Evolutionary conservation across 2,329 filamentous ascomycete species (phyloP), one percentile per base, ranked within the genome.

Genomic region (Chaetomiaceae sp.): DNA sequence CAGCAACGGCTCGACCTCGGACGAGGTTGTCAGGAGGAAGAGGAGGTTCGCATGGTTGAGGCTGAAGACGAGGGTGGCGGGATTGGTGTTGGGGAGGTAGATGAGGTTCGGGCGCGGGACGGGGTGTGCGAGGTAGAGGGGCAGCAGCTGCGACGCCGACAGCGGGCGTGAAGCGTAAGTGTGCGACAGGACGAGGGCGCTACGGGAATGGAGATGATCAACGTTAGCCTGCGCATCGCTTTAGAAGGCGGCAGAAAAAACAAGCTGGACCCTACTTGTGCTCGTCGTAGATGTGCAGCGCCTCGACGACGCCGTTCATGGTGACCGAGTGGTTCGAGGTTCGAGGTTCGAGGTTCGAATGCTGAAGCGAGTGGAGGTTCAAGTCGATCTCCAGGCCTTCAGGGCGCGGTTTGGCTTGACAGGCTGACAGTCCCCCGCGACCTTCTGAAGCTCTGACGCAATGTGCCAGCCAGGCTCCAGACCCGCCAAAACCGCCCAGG

Each of bases 281-380:
- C 75, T 96, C 91, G 80, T 97, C 91, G 70, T 87, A 96, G 68
- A 99, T 90, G 75, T 97, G 92, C 65, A 99, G 78, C 67, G 92
- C 93, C 76, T 97, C 92, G 66, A 99, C 87, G 66, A 87, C 83
- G 73, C 89, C 83, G 73, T 81, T 88, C 87, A 91, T 92, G 67
- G 70, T 62, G 44, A 30, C 8, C 6, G 10, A 17, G 38, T 44
- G 57, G 3, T 2, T 13, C 31, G 23, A 30, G 3, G 10, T 30
- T 20, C 9, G 25, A n/a, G 19, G 27, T 44, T 39, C 12, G 13
- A 14, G 21, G 21, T 27, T 27, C 25, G 6, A 27, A 10, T 27
- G 6, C 25, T 10, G 25, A 10, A 7, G 6, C 25, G 6, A 27
- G 25, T 27, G 6, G 25, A 6, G 1, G 25, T 27, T 27, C 25